Conservation (phyloP, 495 filamentous ascomycete genomes). For the Thermochaetoides thermophila region DNA sequence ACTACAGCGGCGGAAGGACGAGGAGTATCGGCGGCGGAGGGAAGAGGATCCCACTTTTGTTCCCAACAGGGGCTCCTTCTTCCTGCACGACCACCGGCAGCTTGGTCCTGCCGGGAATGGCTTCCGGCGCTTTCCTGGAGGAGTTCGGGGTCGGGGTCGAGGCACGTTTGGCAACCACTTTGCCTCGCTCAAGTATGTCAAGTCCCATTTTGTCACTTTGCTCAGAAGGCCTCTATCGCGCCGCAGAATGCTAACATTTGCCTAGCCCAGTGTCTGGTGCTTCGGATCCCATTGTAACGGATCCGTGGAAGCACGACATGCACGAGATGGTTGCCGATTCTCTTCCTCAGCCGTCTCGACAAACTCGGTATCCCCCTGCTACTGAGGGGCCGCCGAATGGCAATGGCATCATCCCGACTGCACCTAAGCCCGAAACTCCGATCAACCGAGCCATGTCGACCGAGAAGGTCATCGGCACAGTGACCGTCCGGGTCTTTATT, state of each 20-base stretch:
- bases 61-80: slow-evolving; percentile 88
- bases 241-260: slow-evolving; percentile 20
- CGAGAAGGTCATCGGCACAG: slow-evolving; percentile 53
- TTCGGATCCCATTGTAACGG: slow-evolving; percentile 45
- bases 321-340: slow-evolving; percentile 76
- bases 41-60: slow-evolving; percentile 90
- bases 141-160: slow-evolving; percentile 35
- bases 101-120: slow-evolving; percentile 59
- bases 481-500: slow-evolving; percentile 61
- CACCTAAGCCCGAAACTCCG: slow-evolving; percentile 23
- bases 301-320: slow-evolving; percentile 87
- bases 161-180: slow-evolving; percentile 38
- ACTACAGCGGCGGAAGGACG: slow-evolving; percentile 66
- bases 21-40: slow-evolving; percentile 74
- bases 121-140: slow-evolving; percentile 53
- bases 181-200: slow-evolving; percentile 42
- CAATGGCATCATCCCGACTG: slow-evolving; percentile 30
- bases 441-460: slow-evolving; percentile 47
- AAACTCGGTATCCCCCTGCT: slow-evolving; percentile 20
- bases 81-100: slow-evolving; percentile 87
- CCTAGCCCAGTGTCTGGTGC: slow-evolving; percentile 31
- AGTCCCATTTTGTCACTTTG: not conserved
- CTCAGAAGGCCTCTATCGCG: not conserved
- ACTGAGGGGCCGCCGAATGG: slow-evolving; percentile 30
- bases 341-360: slow-evolving; percentile 25